Conservation (phyloP, 768 basidiomycete species). For the Termitomyces sp. region DNA sequence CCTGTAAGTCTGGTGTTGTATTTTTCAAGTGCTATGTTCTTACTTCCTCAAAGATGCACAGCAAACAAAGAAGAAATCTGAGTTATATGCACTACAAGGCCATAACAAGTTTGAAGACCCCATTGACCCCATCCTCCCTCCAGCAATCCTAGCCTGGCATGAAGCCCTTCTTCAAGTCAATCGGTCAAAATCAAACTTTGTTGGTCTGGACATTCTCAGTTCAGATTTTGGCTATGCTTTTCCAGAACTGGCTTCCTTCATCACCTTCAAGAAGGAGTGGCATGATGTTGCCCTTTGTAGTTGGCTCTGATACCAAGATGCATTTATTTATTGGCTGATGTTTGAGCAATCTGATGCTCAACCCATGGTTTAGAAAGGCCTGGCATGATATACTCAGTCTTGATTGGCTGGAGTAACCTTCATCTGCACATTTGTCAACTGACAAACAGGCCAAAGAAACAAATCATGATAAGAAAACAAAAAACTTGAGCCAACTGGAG, state of each 20-base stretch:
- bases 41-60: neutral
- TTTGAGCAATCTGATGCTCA: neutral
- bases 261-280: neutral
- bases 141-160: conserved; percentile 5
- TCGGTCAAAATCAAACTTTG: neutral
- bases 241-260: conserved; percentile 3
- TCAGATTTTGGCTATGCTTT: neutral
- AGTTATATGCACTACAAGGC: neutral
- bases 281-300: neutral
- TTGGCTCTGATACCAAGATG: conserved; percentile 3
- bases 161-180: neutral
- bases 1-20: neutral
- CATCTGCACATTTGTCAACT: neutral
- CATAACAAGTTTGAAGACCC: conserved; percentile 12
- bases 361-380: conserved; percentile 5
- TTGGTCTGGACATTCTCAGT: neutral
- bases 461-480: neutral
- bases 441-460: neutral
- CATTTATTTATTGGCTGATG: conserved; percentile 2
- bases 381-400: conserved; percentile 4
- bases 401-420: neutral
- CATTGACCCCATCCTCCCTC: neutral
- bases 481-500: neutral
- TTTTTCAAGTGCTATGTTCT: neutral
- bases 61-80: neutral